phyloP scores from a whole-genome alignment of 371 early-diverging fungal species.

The Choanephora cucurbitarum region DNA sequence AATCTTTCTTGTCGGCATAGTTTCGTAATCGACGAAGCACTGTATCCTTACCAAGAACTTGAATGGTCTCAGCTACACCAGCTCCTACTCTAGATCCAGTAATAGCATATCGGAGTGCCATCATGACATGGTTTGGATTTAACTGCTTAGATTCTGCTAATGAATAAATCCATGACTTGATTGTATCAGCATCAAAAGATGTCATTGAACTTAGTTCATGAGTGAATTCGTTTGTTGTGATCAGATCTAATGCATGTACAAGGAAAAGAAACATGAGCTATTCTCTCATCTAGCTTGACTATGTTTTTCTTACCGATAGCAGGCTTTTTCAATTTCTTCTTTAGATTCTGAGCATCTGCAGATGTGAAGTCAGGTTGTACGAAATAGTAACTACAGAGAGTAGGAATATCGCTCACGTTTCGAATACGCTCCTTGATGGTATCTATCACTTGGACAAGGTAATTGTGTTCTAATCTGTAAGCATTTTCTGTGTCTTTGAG shows the following conservation, averaged over 20 bases:
- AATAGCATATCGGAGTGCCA: conserved; percentile 61
- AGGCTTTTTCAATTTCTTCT: conserved; percentile 48
- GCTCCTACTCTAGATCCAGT: conserved; percentile 70
- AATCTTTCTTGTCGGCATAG: not conserved
- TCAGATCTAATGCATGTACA: conserved; percentile 14
- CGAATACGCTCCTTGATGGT: conserved; percentile 64
- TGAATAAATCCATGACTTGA: conserved; percentile 36
- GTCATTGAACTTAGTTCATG: conserved; percentile 20
- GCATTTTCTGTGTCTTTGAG: conserved; percentile 18
- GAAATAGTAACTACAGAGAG: conserved; percentile 62
- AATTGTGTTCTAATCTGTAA: conserved; percentile 34
- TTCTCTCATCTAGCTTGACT: no score
- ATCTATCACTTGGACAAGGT: conserved; percentile 46
- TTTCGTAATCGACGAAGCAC: conserved; percentile 15
- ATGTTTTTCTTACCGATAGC: conserved; percentile 36
- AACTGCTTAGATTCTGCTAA: conserved; percentile 33
- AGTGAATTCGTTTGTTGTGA: conserved; percentile 19
- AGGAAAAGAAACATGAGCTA: not conserved
- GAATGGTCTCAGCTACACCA: conserved; percentile 60
- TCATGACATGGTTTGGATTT: conserved; percentile 61
- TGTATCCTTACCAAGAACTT: conserved; percentile 47
- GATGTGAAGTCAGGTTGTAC: conserved; percentile 54
- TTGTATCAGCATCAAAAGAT: conserved; percentile 28
- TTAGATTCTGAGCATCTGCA: conserved; percentile 47
- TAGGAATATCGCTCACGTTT: conserved; percentile 58